Conservation (phyloP, 352 stramenopile species). For the Globisporangium nodosum region DNA sequence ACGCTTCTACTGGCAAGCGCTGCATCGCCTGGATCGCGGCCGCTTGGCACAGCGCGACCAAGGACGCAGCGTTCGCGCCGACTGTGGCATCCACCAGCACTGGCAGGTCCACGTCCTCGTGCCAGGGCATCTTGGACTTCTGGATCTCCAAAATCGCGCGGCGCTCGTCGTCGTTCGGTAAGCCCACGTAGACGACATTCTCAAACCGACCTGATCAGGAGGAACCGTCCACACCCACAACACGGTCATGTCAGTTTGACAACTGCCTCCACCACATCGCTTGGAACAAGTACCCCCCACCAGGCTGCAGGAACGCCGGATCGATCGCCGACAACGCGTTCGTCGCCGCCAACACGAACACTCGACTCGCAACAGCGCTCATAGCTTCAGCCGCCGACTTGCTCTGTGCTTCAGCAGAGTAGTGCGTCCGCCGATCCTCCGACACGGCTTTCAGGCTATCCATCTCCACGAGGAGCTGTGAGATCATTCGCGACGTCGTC, state of each 20-base stretch:
- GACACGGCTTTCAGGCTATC: conserved; percentile 57
- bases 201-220: conserved; percentile 59
- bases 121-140: conserved; percentile 65
- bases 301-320: conserved; percentile 75
- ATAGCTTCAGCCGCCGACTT: background rate
- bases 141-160: conserved; percentile 65
- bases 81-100: conserved; percentile 49
- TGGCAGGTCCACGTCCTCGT: conserved; percentile 35
- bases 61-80: conserved; percentile 62
- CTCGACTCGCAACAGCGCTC: conserved; percentile 27
- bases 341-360: conserved; percentile 81
- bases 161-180: conserved; percentile 49
- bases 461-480: conserved; percentile 79
- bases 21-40: conserved; percentile 76
- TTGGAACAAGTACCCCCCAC: conserved; percentile 10
- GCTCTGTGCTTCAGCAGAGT: background rate
- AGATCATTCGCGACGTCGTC: conserved; percentile 83
- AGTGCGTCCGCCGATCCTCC: conserved; percentile 20
- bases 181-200: conserved; percentile 72
- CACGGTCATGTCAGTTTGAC: background rate
- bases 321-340: conserved; percentile 76
- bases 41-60: conserved; percentile 65
- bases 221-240: background rate
- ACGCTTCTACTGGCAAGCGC: conserved; percentile 19
- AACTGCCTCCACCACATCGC: background rate